Evolutionary conservation across 2,329 filamentous ascomycete genomes (phyloP), one percentile per base, ranked within the genome.

Genomic region (Colletotrichum lindemuthianum): DNA sequence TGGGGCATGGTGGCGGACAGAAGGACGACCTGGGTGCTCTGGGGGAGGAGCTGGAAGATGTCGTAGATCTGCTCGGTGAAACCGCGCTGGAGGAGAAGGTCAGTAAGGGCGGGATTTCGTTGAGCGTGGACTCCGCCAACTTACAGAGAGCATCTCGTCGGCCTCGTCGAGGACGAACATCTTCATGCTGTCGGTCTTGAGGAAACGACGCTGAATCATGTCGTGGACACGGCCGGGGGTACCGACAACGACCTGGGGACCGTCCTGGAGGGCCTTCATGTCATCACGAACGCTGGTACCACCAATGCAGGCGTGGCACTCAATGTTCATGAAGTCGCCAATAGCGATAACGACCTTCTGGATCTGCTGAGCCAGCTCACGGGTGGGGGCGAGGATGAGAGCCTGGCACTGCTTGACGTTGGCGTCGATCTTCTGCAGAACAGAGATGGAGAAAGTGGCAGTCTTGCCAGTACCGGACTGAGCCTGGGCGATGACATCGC

Each of bases 1-100:
- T 97, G 93, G 76, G 96, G 96, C 90, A 99, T 97, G 80, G 96
- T 99, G 76, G 96, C 96, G 66, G 96, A 98, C 60, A 99, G 90
- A 64, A 99, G 92, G 72, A 98, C 95, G 71, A 99, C 96, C 88
- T 99, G 96, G 78, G 95, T 99, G 69, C 93, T 94, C 84, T 97
- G 96, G 63, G 96, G 96, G 59, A 99, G 91, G 67, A 97, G 92
- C 84, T 97, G 95, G 90, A 97, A 99, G 84, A 99, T 97, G 82
- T 99, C 96, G 88, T 99, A 99, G 85, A 99, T 99, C 86, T 99
- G 96, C 87, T 99, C 96, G 75, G 94, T 97, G 90, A 99, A 99
- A 87, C 96, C 96, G 77, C 95, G 95, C 88, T 92, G 70, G 33
- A 74, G 58, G 41, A 47, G 41, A 34, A 54, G 49, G 51, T 50